Evolutionary conservation across 306 rosid genomes (phyloP), one percentile per base, ranked within the genome.

Genomic region (Lotus japonicus): DNA sequence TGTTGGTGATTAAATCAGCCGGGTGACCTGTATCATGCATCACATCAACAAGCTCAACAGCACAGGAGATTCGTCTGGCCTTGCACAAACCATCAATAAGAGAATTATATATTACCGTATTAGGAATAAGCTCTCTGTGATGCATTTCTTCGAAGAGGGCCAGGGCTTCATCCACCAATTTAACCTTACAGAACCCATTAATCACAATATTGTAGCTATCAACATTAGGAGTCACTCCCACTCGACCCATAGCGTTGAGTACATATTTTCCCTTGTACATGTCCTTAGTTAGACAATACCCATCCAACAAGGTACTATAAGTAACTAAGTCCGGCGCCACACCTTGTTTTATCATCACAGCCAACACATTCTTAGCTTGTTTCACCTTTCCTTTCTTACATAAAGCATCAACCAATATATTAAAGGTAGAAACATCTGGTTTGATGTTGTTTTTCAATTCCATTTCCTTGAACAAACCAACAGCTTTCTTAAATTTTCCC

Each of bases 51-150:
- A 71, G 77, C 26, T 49, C 53, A 18, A 18, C 35, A 38, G 2
- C 69, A 13, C 0, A 4, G 9, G 69, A 13, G n/a, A 50, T 60
- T 60, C 44, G 49, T 12, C 77, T 33, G 1, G 13, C 61, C 38
- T 71, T 71, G 33, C 69, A 59, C 62, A 73, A 41, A 6, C 62
- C 77, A 41, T 63, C 71, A 9, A 60, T 6, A 19, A 72, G 77
- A 2, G 54, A 35, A 72, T 0, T 72, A 13, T 59, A 59, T 5
- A 70, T 14, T 21, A 50, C 4, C 0, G 2, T 39, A 39, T 50
- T 0, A 19, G 52, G 68, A 15, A 5, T 17, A 13, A 64, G 8
- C 2, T 51, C 13, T 13, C 60, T 67, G 0, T 0, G 6, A 31
- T 6, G 28, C 78, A 75, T 64, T 41, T 77, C 56, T 49, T 15